A percentile compares a stretch with the other conserved stretches of the same genome.
These are phyloP conservation scores for Rubia tinctorum DNA, from an alignment of 305 asterid genomes.

Conservation along the genomic window DNA sequence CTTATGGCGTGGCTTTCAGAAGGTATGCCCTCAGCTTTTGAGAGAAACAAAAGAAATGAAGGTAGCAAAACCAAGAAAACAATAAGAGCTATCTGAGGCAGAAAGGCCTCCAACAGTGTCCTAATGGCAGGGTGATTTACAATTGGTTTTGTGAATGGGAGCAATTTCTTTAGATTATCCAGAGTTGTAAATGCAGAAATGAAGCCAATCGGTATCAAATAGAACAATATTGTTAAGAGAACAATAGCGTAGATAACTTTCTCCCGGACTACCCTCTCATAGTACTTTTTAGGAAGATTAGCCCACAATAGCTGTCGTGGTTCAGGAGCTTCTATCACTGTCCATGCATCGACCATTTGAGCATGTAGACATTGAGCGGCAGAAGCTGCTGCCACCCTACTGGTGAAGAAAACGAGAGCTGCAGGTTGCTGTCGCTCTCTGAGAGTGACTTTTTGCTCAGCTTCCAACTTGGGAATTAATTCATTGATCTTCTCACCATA, in stretches of 20 bases:
- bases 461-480: slow-evolving; percentile 49
- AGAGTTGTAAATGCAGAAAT: slow-evolving; percentile 88
- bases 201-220: slow-evolving; percentile 79
- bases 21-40: slow-evolving; percentile 90
- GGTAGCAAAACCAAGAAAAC: slow-evolving; percentile 78
- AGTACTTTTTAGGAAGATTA: slow-evolving; percentile 55
- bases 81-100: slow-evolving; percentile 91
- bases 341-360: slow-evolving; percentile 66
- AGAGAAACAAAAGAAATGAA: slow-evolving; percentile 60
- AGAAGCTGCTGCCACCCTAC: slow-evolving; percentile 73
- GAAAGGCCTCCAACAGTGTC: slow-evolving; percentile 76
- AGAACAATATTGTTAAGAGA: slow-evolving; percentile 81
- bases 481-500: slow-evolving; percentile 60
- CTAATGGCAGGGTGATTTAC: slow-evolving; percentile 34
- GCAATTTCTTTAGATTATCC: slow-evolving; percentile 60
- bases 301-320: slow-evolving; percentile 66
- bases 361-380: slow-evolving; percentile 85
- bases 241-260: slow-evolving; percentile 53
- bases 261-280: slow-evolving; percentile 55
- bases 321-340: slow-evolving; percentile 76
- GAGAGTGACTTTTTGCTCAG: slow-evolving; percentile 67
- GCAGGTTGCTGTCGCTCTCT: slow-evolving; percentile 70
- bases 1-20: slow-evolving; percentile 66
- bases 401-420: slow-evolving; percentile 70
- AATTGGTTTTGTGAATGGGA: slow-evolving; percentile 65